Conservation (phyloP, 768 basidiomycete species). For the Leccinellum albellum region DNA sequence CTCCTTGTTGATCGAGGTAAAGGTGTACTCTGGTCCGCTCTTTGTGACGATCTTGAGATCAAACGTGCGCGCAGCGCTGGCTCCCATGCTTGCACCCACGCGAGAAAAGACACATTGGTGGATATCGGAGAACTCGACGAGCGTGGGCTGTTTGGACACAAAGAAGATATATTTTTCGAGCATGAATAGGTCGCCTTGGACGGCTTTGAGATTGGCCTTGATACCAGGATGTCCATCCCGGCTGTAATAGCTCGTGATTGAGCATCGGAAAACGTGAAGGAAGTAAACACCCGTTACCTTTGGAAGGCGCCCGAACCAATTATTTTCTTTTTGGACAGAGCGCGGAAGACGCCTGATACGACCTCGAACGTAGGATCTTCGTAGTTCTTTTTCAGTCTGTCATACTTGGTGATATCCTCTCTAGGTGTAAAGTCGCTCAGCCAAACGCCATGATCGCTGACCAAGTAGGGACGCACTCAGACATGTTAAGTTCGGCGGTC, state of each 20-base stretch:
- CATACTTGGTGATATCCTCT: slow-evolving; percentile 74
- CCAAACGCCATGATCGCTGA: not conserved
- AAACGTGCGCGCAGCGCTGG: slow-evolving; percentile 85
- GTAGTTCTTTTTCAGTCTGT: slow-evolving; percentile 87
- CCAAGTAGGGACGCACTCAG: slow-evolving; percentile 58
- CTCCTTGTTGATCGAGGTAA: slow-evolving; percentile 93
- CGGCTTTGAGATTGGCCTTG: slow-evolving; percentile 96
- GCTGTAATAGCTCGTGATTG: slow-evolving; percentile 36
- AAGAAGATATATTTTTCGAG: slow-evolving; percentile 98
- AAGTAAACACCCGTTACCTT: slow-evolving; percentile 47
- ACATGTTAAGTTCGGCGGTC: slow-evolving; percentile 90
- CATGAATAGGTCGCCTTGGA: slow-evolving; percentile 95
- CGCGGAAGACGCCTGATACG: slow-evolving; percentile 90
- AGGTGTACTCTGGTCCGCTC: slow-evolving; percentile 79
- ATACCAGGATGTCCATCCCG: slow-evolving; percentile 91
- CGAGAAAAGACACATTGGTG: slow-evolving; percentile 91
- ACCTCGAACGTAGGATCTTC: slow-evolving; percentile 96
- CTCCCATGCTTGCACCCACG: slow-evolving; percentile 80
- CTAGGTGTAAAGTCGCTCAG: slow-evolving; percentile 33
- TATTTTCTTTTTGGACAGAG: slow-evolving; percentile 86
- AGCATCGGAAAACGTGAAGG: not conserved
- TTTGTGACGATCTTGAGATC: slow-evolving; percentile 89
- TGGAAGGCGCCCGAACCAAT: slow-evolving; percentile 83
- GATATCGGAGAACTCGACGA: slow-evolving; percentile 87
- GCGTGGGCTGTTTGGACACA: slow-evolving; percentile 91